phyloP scores from a whole-genome alignment of 2,329 filamentous ascomycete genomes.

The Chaetomium globosum region DNA sequence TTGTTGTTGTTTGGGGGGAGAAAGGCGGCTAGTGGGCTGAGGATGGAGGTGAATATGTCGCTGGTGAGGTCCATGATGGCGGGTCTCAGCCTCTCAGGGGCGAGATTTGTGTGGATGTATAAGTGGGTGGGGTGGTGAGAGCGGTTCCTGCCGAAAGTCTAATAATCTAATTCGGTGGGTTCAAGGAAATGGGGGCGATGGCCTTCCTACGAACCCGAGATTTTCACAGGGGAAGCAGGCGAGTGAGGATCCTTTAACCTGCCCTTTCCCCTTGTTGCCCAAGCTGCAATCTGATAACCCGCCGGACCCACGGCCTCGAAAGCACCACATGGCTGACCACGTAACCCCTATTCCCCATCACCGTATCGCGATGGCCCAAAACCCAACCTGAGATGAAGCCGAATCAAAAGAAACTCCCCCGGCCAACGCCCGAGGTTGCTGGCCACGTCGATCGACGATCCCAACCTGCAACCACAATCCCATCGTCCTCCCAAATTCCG shows the following conservation, averaged over 20 bases:
- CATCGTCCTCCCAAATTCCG: neutral
- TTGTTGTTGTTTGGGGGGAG: neutral
- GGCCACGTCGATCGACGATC: neutral
- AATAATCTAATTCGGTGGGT: neutral
- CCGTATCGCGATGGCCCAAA: neutral
- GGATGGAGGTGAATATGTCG: conserved; percentile 29
- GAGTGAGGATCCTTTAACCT: neutral
- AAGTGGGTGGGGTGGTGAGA: neutral
- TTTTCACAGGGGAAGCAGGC: neutral
- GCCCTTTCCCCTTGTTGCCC: neutral
- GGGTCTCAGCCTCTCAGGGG: neutral
- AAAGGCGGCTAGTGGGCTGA: conserved; percentile 34
- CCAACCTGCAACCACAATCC: neutral
- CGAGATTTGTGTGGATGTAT: neutral
- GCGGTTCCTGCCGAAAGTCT: neutral
- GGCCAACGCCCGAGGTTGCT: neutral
- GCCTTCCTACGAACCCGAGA: neutral
- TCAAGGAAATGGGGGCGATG: neutral
- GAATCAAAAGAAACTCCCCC: neutral
- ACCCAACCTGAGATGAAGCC: neutral
- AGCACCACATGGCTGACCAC: neutral
- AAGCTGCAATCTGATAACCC: neutral
- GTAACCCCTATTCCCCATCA: neutral
- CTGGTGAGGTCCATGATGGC: conserved; percentile 34
- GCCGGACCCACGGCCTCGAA: neutral